These are phyloP conservation scores for Singerocomus inundabilis DNA, from an alignment of 1,284 basidiomycete genomes.

Conservation along the genomic window DNA sequence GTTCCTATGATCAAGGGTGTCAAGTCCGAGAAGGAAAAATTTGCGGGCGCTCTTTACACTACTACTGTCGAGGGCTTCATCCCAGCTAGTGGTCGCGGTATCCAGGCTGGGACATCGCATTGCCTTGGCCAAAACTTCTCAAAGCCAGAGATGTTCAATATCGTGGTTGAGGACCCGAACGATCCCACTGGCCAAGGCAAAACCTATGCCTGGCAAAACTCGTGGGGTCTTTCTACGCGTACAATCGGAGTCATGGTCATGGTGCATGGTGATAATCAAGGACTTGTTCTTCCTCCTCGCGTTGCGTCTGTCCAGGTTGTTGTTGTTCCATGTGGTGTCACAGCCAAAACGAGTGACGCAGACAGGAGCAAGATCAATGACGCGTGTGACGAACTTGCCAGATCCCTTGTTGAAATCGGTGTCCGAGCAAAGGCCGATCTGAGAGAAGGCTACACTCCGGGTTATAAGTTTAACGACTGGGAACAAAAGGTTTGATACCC, in stretches of 20 bases:
- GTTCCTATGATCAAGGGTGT: constrained; percentile 96
- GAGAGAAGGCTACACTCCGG: constrained; percentile 94
- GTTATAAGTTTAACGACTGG: constrained; percentile 99
- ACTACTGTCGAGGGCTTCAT: constrained; percentile 99
- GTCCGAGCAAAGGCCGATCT: constrained; percentile 89
- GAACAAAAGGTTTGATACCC: constrained; percentile 77
- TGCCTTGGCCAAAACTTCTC: constrained; percentile 99
- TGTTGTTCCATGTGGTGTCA: constrained; percentile 92
- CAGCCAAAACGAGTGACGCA: constrained; percentile 73
- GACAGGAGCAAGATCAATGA: constrained; percentile 76
- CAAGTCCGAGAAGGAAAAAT: constrained; percentile 99
- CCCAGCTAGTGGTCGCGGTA: constrained; percentile 94
- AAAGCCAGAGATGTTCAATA: constrained; percentile 95
- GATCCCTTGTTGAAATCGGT: constrained; percentile 67
- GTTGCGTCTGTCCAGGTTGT: constrained; percentile 93
- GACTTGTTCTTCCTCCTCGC: constrained; percentile 91
- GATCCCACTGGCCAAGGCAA: constrained; percentile 68
- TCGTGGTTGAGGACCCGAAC: constrained; percentile 92
- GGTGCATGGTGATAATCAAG: constrained; percentile 98
- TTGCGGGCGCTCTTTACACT: constrained; percentile 97
- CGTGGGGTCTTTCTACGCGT: constrained; percentile 97
- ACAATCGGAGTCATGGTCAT: constrained; percentile 99
- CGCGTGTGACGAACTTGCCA: constrained; percentile 74
- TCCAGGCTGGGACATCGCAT: constrained; percentile 97
- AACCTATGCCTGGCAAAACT: constrained; percentile 95